Conservation (phyloP, 140 eudicot species). For the Oenanthe javanica region DNA sequence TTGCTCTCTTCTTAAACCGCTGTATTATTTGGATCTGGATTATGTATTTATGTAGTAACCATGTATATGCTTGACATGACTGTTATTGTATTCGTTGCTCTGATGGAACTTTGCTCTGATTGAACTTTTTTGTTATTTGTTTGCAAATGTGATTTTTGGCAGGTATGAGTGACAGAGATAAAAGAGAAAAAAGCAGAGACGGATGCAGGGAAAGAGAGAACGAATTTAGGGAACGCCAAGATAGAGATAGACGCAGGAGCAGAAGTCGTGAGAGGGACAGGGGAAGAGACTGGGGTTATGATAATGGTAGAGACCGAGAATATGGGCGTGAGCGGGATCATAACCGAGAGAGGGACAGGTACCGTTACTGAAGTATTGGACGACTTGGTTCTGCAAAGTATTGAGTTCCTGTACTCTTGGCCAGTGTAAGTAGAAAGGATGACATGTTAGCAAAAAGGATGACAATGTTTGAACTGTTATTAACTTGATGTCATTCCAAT, state of each 20-base stretch:
- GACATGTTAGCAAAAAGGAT: background rate
- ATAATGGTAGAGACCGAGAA: conserved; percentile 43
- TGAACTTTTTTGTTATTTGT: background rate
- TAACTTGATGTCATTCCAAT: background rate
- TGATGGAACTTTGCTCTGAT: background rate
- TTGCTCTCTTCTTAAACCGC: background rate
- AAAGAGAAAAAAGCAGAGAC: conserved; percentile 69
- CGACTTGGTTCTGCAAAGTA: background rate
- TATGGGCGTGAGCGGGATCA: conserved; percentile 39
- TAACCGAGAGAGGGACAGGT: conserved; percentile 32
- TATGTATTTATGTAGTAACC: too few species aligned
- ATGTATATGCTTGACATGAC: background rate
- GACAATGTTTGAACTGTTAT: background rate
- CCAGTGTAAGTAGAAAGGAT: background rate
- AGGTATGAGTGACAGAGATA: conserved; percentile 70
- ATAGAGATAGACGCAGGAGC: conserved; percentile 50
- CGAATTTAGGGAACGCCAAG: conserved; percentile 26
- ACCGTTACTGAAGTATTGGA: conserved; percentile 32
- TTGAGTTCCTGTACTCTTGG: background rate
- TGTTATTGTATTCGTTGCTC: background rate
- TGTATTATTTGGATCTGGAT: background rate
- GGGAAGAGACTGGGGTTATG: conserved; percentile 42
- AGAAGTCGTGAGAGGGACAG: conserved; percentile 65
- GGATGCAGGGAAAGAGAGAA: conserved; percentile 52
- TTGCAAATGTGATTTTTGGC: conserved; percentile 10